Percentiles rank a stretch among this genome's conserved stretches.
These are phyloP conservation scores for Kurtzmaniella quercitrusa DNA, from an alignment of 1,139 yeast genomes.

Conservation along the genomic window DNA sequence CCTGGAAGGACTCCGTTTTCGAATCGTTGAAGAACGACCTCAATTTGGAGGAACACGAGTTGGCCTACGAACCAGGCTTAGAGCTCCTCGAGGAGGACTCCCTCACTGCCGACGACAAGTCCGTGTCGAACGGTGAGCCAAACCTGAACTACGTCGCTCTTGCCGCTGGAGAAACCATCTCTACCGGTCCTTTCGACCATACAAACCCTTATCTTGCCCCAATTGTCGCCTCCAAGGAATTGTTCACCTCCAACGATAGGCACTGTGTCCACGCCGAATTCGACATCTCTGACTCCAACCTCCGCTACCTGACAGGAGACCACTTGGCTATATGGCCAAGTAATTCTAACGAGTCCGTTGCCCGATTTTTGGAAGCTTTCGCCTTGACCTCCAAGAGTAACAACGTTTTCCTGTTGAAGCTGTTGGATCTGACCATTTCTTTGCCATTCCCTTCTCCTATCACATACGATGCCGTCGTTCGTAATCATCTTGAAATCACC, in stretches of 20 bases:
- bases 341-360: conserved; percentile 72
- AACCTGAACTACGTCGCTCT: conserved; percentile 54
- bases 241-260: conserved; percentile 64
- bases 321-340: conserved; percentile 95
- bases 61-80: conserved; percentile 72
- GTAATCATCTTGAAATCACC: conserved; percentile 85
- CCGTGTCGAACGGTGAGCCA: conserved; percentile 84
- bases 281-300: conserved; percentile 68
- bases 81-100: conserved; percentile 35
- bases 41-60: conserved; percentile 71
- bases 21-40: conserved; percentile 63
- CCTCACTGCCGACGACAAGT: conserved; percentile 21
- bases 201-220: conserved; percentile 82
- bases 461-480: conserved; percentile 79
- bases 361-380: conserved; percentile 58
- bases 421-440: conserved; percentile 68
- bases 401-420: conserved; percentile 58
- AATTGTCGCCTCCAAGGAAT: conserved; percentile 56
- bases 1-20: conserved; percentile 83
- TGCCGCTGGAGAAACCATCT: conserved; percentile 33
- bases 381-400: conserved; percentile 53
- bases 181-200: conserved; percentile 79
- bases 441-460: conserved; percentile 88
- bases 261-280: conserved; percentile 89
- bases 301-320: conserved; percentile 91